A percentile compares a stretch with the other conserved stretches of the same genome.
Evolutionary conservation across 192 early-diverging fungal genomes (phyloP).

Genomic region (Coemansia guatemalensis): DNA sequence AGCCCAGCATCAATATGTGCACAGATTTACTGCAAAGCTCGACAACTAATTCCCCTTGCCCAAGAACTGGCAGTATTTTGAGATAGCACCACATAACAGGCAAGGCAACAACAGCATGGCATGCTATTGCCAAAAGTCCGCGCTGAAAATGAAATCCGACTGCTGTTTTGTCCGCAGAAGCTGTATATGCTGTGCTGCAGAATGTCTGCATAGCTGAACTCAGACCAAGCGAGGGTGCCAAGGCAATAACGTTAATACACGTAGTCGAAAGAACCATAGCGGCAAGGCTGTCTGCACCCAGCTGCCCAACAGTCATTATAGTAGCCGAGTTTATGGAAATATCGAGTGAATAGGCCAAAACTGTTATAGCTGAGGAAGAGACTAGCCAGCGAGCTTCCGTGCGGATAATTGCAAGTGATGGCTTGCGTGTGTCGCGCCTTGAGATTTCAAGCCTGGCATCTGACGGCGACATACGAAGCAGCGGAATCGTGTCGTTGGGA

Average conservation of each 20-base stretch:
- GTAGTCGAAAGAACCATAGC: constrained; percentile 65
- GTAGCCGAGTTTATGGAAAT: constrained; percentile 64
- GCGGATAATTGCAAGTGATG: constrained; percentile 15
- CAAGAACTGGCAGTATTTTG: constrained; percentile 60
- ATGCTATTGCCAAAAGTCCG: constrained; percentile 66
- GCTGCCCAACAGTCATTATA: constrained; percentile 61
- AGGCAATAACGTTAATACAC: constrained; percentile 33
- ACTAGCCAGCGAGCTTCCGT: constrained; percentile 34
- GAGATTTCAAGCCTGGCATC: constrained; percentile 31
- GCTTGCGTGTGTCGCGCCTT: constrained; percentile 31
- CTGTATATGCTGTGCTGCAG: too few species aligned
- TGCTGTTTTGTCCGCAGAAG: too few species aligned
- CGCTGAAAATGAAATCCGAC: too few species aligned
- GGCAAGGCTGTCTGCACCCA: constrained; percentile 58
- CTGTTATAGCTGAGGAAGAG: constrained; percentile 32
- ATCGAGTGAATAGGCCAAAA: constrained; percentile 54
- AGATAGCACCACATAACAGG: constrained; percentile 66
- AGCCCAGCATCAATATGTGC: constrained; percentile 62
- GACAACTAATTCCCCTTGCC: constrained; percentile 72
- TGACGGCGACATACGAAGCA: constrained; percentile 38
- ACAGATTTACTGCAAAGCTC: constrained; percentile 58
- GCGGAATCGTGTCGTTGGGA: constrained; percentile 19
- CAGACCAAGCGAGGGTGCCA: constrained; percentile 62
- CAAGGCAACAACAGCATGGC: constrained; percentile 67
- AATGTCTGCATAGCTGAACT: constrained; percentile 69